Base-by-base conservation (phyloP, 352 stramenopile genomes). In the Elongisporangium anandrum region DNA sequence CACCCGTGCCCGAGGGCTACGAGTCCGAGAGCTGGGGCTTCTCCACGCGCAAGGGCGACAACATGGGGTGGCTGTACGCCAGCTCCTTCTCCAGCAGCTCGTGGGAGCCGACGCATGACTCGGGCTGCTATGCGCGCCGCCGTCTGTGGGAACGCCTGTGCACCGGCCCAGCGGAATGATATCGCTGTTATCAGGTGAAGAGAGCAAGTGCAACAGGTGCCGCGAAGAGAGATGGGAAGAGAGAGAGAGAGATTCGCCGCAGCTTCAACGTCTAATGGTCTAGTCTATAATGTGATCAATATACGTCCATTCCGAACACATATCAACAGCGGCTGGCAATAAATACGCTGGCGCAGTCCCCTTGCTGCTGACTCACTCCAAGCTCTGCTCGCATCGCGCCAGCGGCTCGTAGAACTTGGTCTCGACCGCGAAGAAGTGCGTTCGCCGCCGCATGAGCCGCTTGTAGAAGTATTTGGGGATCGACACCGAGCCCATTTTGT, bases 11-110 rank as follows among this genome's bases (percentile, higher is more conserved):
- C 4, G 65, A 80, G 13, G 69, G 70, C 13, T 62, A 80, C 9
- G 76, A 89, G 59, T 68, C 66, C 20, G 70, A 81, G 13, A 78
- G 81, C 17, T 91, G 81, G 81, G 73, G 74, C 9, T 90, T 87
- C 65, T 81, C 75, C 23, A 87, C 75, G 34, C 73, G 80, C 59
- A 82, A 79, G 24, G 78, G 79, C 53, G 82, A 90, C 56, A 63
- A 83, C 13, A 72, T 90, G 59, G 82, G 82, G 22, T 92, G 82
- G 82, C 60, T 87, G 57, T 92, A 92, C 55, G 76, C 79, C 9
- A 70, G 65, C 23, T 84, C 73, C 9, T 88, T 82, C 66, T 68
- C 52, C 29, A 2, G 53, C 15, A 69, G 57, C 22, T 60, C 61
- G 48, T 41, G 29, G 29, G 29, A 41, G 29, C 29, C 29, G 5